These are phyloP conservation scores for Fraxinus cuspidata DNA, from an alignment of 257 asterid species.

Conservation along the genomic window DNA sequence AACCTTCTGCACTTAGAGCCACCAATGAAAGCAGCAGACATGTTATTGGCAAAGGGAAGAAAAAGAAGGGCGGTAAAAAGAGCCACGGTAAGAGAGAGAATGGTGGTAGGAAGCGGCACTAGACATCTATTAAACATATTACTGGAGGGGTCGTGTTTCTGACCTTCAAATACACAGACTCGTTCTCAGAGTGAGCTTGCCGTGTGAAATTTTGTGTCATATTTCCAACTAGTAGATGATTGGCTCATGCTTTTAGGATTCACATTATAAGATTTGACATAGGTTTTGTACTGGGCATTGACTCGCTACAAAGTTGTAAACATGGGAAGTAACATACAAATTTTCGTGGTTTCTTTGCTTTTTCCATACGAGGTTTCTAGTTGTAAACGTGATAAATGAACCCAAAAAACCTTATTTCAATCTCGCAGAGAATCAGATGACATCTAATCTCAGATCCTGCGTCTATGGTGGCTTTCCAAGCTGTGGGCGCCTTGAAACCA, in stretches of 20 bases:
- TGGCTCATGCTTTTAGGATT: no score
- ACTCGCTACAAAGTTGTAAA: no score
- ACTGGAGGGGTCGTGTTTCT: no score
- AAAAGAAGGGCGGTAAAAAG: constrained; percentile 57
- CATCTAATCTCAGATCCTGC: constrained; percentile 51
- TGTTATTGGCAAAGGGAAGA: constrained; percentile 46
- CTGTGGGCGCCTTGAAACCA: constrained; percentile 87
- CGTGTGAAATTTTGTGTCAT: no score
- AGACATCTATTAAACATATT: not conserved
- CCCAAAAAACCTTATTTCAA: no score
- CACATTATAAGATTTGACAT: no score
- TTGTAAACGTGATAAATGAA: not conserved
- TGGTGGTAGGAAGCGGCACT: constrained; percentile 58
- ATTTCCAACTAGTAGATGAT: no score
- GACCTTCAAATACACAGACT: no score
- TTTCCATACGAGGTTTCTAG: not conserved
- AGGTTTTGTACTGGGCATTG: no score
- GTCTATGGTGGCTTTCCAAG: constrained; percentile 52
- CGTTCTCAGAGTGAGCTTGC: no score
- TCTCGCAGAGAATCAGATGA: no score
- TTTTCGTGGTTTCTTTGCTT: not conserved
- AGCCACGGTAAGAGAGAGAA: constrained; percentile 54
- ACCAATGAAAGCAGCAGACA: constrained; percentile 25
- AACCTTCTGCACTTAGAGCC: constrained; percentile 50
- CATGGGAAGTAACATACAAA: not conserved